Conservation (phyloP, 495 filamentous ascomycete genomes). For the Xylaria bambusicola region DNA sequence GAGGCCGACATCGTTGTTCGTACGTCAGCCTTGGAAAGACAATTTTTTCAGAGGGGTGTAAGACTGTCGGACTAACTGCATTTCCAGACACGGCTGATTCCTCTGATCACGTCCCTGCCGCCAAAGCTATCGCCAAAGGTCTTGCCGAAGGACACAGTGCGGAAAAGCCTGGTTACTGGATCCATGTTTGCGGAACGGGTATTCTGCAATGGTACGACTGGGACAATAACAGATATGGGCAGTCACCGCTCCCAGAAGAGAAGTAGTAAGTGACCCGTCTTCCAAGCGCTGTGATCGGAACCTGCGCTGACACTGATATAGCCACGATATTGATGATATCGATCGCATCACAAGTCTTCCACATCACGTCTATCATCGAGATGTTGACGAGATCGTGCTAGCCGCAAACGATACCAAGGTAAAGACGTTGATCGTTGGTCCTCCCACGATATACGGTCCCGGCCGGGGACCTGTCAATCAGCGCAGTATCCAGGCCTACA, state of each 20-base stretch:
- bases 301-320: slow-evolving; percentile 8
- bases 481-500: slow-evolving; percentile 65
- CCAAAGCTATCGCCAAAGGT: slow-evolving; percentile 47
- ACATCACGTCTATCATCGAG: slow-evolving; percentile 43
- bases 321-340: slow-evolving; percentile 41
- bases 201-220: slow-evolving; percentile 50
- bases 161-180: slow-evolving; percentile 50
- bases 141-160: slow-evolving; percentile 45
- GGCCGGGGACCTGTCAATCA: slow-evolving; percentile 73
- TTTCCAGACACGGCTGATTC: slow-evolving; percentile 49
- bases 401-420: slow-evolving; percentile 46
- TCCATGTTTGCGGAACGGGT: slow-evolving; percentile 51
- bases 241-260: slow-evolving; percentile 41
- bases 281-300: neutral
- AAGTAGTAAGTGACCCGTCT: slow-evolving; percentile 17
- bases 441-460: slow-evolving; percentile 74
- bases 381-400: slow-evolving; percentile 50
- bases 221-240: slow-evolving; percentile 40
- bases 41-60: too few species aligned
- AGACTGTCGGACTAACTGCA: neutral
- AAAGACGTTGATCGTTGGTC: slow-evolving; percentile 72
- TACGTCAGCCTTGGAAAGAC: slow-evolving; percentile 37
- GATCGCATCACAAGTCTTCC: slow-evolving; percentile 41
- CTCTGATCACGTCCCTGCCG: slow-evolving; percentile 45
- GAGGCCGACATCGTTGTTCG: slow-evolving; percentile 68